Percentiles rank a stretch among this genome's conserved stretches.
phyloP scores from a whole-genome alignment of 2,329 filamentous ascomycete species.

The Pseudogymnoascus sp. region DNA sequence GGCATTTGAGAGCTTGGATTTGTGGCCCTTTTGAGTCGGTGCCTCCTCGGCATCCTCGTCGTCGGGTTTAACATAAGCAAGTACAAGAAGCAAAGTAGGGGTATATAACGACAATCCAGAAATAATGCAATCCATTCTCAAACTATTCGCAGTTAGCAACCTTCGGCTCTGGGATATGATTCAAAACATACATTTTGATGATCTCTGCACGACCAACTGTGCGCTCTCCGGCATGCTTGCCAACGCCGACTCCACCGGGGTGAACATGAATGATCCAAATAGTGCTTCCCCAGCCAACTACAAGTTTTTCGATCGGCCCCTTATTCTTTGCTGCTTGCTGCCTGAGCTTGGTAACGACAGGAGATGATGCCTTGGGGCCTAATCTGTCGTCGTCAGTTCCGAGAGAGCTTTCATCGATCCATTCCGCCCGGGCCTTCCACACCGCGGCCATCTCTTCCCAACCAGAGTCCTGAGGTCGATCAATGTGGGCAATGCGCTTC shows the following conservation, averaged over 20 bases:
- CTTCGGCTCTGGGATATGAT: neutral
- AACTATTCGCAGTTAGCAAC: constrained; percentile 39
- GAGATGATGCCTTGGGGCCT: constrained; percentile 29
- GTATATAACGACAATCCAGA: constrained; percentile 96
- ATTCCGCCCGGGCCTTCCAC: constrained; percentile 87
- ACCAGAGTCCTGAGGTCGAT: constrained; percentile 73
- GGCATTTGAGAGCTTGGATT: constrained; percentile 33
- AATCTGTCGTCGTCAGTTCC: constrained; percentile 58
- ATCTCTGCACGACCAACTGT: constrained; percentile 79
- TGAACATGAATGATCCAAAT: constrained; percentile 94
- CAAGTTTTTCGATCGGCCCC: constrained; percentile 61
- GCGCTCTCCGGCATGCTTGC: constrained; percentile 60
- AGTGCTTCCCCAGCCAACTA: constrained; percentile 93
- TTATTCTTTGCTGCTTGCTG: constrained; percentile 41
- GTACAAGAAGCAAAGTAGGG: constrained; percentile 78
- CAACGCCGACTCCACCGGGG: constrained; percentile 59
- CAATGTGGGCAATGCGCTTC: constrained; percentile 89
- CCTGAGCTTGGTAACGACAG: constrained; percentile 40
- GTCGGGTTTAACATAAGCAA: constrained; percentile 78
- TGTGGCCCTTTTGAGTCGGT: constrained; percentile 34
- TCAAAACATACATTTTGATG: constrained; percentile 68
- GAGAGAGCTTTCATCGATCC: constrained; percentile 80
- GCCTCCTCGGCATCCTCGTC: constrained; percentile 39
- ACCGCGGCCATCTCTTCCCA: constrained; percentile 97
- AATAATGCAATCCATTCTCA: constrained; percentile 95